phyloP scores from a whole-genome alignment of 257 asterid genomes.

The Pogostemon cablin region DNA sequence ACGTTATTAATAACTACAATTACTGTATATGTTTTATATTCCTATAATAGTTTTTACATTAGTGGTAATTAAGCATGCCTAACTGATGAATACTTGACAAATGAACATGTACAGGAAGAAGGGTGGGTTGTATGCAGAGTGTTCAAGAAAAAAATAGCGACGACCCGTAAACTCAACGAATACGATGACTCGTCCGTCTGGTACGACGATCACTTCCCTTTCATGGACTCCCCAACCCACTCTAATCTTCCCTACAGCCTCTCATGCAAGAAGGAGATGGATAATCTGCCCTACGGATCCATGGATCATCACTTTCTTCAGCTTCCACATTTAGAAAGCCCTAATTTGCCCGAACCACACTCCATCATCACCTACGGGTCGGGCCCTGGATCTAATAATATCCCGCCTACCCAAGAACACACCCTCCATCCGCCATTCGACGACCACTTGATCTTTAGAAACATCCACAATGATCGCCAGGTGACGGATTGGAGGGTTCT shows the following conservation, averaged over 20 bases:
- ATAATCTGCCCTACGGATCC: neutral
- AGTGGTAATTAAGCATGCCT: no score
- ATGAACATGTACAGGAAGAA: constrained; percentile 49
- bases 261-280: neutral
- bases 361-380: neutral
- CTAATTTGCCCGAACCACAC: neutral
- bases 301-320: constrained; percentile 2
- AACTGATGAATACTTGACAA: no score
- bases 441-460: neutral
- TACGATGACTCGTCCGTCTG: neutral
- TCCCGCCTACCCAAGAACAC: neutral
- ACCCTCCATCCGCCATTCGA: neutral
- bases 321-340: constrained; percentile 10
- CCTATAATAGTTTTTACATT: no score
- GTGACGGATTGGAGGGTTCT: constrained; percentile 15
- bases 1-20: no score
- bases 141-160: constrained; percentile 67
- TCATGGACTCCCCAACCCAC: neutral
- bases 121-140: constrained; percentile 88
- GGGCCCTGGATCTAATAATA: neutral
- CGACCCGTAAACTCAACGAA: constrained; percentile 19
- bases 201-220: constrained; percentile 7
- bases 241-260: neutral
- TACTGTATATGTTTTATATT: no score
- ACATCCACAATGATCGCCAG: neutral